Conservation (phyloP, 2,329 filamentous ascomycete genomes). For the Botrytis galanthina region DNA sequence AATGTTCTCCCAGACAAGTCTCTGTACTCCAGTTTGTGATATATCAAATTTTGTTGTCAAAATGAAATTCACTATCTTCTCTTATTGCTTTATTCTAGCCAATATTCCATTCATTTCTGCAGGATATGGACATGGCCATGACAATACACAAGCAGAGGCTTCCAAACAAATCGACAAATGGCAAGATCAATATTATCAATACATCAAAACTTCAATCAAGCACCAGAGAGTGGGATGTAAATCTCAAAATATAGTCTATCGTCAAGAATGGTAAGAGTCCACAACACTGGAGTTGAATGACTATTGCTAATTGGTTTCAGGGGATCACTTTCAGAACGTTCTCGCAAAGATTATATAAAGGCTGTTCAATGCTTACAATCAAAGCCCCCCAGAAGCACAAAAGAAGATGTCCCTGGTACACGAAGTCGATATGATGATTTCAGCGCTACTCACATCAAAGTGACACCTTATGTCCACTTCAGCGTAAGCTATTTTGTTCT, state of each 20-base stretch:
- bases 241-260: not conserved
- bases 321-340: conserved; percentile 8
- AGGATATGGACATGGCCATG: not conserved
- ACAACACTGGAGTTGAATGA: not conserved
- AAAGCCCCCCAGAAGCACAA: conserved; percentile 38
- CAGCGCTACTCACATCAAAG: conserved; percentile 41
- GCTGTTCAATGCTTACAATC: conserved; percentile 42
- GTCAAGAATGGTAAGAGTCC: conserved; percentile 4
- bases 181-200: conserved; percentile 5
- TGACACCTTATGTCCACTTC: conserved; percentile 35
- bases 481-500: conserved; percentile 23
- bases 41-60: not conserved
- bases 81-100: not conserved
- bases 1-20: not conserved
- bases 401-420: conserved; percentile 34
- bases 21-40: not conserved
- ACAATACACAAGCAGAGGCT: not conserved
- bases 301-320: not conserved
- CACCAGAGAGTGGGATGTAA: not conserved
- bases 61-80: not conserved
- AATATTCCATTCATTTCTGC: not conserved
- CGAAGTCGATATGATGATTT: conserved; percentile 40
- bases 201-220: not conserved
- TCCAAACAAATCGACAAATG: conserved; percentile 7
- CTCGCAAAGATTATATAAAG: conserved; percentile 38